Conservation (phyloP, 495 filamentous ascomycete species). For the Aspergillus sparsus region DNA sequence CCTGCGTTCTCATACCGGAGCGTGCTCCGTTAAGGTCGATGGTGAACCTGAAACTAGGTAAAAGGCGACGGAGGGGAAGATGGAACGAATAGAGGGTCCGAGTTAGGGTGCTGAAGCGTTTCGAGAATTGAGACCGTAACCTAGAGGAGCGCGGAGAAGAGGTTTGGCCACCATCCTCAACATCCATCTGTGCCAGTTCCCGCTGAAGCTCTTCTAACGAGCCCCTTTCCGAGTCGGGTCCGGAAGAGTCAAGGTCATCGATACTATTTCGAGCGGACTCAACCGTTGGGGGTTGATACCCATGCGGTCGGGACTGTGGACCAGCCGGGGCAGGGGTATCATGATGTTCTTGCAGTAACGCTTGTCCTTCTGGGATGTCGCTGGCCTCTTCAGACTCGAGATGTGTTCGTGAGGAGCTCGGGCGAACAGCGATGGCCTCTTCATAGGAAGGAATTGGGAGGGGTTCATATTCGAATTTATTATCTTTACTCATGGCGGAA, state of each 20-base stretch:
- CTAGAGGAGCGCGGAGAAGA: slow-evolving; percentile 38
- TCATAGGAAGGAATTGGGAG: slow-evolving; percentile 94
- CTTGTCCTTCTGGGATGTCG: slow-evolving; percentile 64
- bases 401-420: slow-evolving; percentile 63
- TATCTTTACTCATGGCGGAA: slow-evolving; percentile 58
- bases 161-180: slow-evolving; percentile 66
- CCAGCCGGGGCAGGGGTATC: slow-evolving; percentile 32
- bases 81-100: slow-evolving; percentile 57
- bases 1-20: slow-evolving; percentile 35
- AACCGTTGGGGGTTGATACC: slow-evolving; percentile 74
- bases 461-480: slow-evolving; percentile 62
- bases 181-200: slow-evolving; percentile 88
- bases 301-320: slow-evolving; percentile 38
- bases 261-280: slow-evolving; percentile 67
- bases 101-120: slow-evolving; percentile 55
- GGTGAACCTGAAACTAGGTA: slow-evolving; percentile 44
- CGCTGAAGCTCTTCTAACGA: slow-evolving; percentile 65
- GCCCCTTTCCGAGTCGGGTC: slow-evolving; percentile 41
- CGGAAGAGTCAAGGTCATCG: slow-evolving; percentile 53
- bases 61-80: slow-evolving; percentile 53
- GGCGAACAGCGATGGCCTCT: slow-evolving; percentile 71
- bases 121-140: slow-evolving; percentile 53
- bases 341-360: slow-evolving; percentile 48
- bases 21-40: slow-evolving; percentile 36
- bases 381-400: slow-evolving; percentile 54